Evolutionary conservation across 2,329 filamentous ascomycete species (phyloP).

Genomic region (Sclerotinia glacialis): DNA sequence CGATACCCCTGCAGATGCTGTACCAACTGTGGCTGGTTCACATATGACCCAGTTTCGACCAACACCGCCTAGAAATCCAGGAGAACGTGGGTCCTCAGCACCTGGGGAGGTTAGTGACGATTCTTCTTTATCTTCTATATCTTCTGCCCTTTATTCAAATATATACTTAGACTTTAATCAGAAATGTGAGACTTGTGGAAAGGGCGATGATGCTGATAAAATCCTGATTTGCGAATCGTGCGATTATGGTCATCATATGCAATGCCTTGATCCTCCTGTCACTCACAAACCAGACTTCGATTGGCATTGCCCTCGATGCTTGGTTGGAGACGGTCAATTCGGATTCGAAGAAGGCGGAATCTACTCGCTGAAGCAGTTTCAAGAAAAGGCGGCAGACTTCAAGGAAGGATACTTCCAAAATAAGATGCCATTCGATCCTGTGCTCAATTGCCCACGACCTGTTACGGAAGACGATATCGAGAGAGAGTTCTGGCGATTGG

Average conservation of each 20-base stretch:
- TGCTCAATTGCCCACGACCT: constrained; percentile 74
- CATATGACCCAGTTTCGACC: constrained; percentile 95
- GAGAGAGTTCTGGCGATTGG: constrained; percentile 92
- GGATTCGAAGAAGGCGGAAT: constrained; percentile 96
- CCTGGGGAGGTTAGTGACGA: constrained; percentile 54
- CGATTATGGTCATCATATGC: constrained; percentile 81
- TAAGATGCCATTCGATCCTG: constrained; percentile 83
- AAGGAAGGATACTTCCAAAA: constrained; percentile 91
- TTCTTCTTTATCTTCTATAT: constrained; percentile 48
- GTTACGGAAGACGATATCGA: constrained; percentile 96
- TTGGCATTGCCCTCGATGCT: constrained; percentile 93
- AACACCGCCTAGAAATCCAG: constrained; percentile 64
- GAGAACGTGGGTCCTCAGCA: constrained; percentile 44
- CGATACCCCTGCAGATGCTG: constrained; percentile 49
- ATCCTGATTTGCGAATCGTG: constrained; percentile 88
- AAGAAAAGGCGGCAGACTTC: constrained; percentile 92
- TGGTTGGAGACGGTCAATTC: constrained; percentile 94
- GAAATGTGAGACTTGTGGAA: constrained; percentile 85
- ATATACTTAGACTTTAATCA: constrained; percentile 42
- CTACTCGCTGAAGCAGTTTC: constrained; percentile 93
- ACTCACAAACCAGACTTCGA: constrained; percentile 76
- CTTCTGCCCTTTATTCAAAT: constrained; percentile 16
- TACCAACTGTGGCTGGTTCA: constrained; percentile 88
- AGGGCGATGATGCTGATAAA: constrained; percentile 66
- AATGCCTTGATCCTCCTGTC: constrained; percentile 83